Evolutionary conservation across 2,329 filamentous ascomycete species (phyloP), one percentile per base, ranked within the genome.

Genomic region (Trichoderma sp.): DNA sequence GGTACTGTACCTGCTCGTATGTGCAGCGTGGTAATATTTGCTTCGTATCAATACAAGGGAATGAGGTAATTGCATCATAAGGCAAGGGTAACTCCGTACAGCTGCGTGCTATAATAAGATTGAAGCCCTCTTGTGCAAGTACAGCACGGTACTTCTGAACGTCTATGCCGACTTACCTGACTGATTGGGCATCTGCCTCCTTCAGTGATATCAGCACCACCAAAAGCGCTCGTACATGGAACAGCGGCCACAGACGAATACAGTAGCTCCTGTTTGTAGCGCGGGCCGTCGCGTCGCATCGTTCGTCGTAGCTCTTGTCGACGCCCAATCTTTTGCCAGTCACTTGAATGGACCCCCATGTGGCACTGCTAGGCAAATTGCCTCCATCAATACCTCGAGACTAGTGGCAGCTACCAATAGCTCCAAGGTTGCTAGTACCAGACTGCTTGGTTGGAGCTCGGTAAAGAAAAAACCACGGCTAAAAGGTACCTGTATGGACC

Each of bases 271-370:
- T 23, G 57, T 34, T 59, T 3, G 32, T 62, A 62, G 57, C 67
- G 67, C 67, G 67, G 67, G 67, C 67, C 67, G 67, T 62, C 57
- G 67, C 57, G 67, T 61, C 67, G 39, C 67, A 47, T 61, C 55
- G 20, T 20, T 15, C 36, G 32, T 20, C 12, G 23, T 57, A 39
- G 50, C 20, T 47, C 36, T 32, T 7, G 61, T 30, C 30, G 32
- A n/a, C 64, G 34, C 28, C 57, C 23, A 61, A 30, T 7, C 26
- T 36, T 17, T 47, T 20, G 43, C n/a, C n/a, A 50, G 43, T 50
- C n/a, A 50, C 43, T 50, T 20, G 17, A 12, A 50, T 53, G 50
- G 50, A 43, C 30, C 30, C 57, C 30, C 57, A 28, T 3, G 64
- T 28, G 34, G 47, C 30, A 20, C 30, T 20, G 17, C 57, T 59